phyloP scores from a whole-genome alignment of 768 basidiomycete species.

The Symmetrospora coprosmae region DNA sequence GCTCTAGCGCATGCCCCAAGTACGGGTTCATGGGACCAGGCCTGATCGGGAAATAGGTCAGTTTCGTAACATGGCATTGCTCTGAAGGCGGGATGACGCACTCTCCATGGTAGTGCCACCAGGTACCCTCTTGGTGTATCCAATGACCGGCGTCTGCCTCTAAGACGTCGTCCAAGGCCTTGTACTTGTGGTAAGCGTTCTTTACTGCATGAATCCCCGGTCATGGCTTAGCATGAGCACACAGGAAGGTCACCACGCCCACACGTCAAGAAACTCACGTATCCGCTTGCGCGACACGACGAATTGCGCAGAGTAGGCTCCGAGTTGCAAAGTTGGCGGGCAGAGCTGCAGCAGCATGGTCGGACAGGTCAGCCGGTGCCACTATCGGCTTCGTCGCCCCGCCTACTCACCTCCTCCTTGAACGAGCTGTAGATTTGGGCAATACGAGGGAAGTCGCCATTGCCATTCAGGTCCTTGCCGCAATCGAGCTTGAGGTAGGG shows the following conservation, averaged over 20 bases:
- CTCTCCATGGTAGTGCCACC: conserved; percentile 22
- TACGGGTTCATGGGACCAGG: conserved; percentile 23
- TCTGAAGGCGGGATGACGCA: neutral
- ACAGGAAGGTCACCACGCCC: neutral
- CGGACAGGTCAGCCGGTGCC: neutral
- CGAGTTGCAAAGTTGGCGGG: conserved; percentile 28
- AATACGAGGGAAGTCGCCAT: conserved; percentile 32
- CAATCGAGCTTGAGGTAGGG: conserved; percentile 24
- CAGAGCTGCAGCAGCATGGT: conserved; percentile 7
- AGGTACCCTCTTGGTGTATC: conserved; percentile 18
- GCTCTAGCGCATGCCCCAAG: conserved; percentile 21
- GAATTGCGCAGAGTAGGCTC: conserved; percentile 36
- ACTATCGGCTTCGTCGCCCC: conserved; percentile 25
- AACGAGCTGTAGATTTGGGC: conserved; percentile 35
- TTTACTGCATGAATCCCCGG: conserved; percentile 1
- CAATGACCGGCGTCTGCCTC: conserved; percentile 21
- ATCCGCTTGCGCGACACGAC: conserved; percentile 34
- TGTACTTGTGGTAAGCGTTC: conserved; percentile 31
- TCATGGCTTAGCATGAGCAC: neutral
- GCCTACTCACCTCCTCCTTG: conserved; percentile 31
- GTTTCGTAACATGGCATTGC: neutral
- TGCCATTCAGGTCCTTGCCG: conserved; percentile 32
- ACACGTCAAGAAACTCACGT: neutral
- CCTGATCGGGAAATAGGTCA: neutral
- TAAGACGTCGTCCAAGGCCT: conserved; percentile 24